Conservation (phyloP, 148 eudicot genomes). For the Rhododendron kiyosumense region DNA sequence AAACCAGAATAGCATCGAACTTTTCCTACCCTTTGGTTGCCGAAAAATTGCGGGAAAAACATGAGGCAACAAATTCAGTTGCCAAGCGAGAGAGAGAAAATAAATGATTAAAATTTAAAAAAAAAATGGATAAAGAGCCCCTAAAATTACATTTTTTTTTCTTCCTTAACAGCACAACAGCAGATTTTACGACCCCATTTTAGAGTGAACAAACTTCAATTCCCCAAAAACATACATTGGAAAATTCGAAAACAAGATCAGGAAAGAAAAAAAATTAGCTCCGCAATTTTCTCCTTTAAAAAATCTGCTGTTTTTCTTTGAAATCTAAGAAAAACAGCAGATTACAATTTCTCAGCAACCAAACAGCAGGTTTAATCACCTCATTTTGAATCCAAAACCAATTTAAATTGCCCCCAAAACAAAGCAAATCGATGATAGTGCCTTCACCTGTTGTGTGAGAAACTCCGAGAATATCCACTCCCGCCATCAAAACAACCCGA, state of each 20-base stretch:
- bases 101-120: too few species aligned
- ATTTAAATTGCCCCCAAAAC: background rate
- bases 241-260: background rate
- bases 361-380: constrained; percentile 4
- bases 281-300: background rate
- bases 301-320: background rate
- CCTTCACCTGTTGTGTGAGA: constrained; percentile 29
- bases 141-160: background rate
- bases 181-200: background rate
- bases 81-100: background rate
- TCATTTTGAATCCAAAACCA: background rate
- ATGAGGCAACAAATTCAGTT: background rate
- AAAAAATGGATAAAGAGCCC: background rate
- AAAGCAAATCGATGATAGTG: constrained; percentile 1
- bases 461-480: constrained; percentile 20
- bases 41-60: constrained; percentile 12
- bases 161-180: background rate
- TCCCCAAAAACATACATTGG: background rate
- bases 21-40: background rate
- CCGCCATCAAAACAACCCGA: constrained; percentile 34
- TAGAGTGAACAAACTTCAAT: background rate
- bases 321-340: background rate
- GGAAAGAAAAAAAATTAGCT: background rate
- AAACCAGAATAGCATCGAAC: background rate
- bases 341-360: background rate